These are phyloP conservation scores for Dendryphion nanum DNA, from an alignment of 2,329 filamentous ascomycete species.

Conservation along the genomic window DNA sequence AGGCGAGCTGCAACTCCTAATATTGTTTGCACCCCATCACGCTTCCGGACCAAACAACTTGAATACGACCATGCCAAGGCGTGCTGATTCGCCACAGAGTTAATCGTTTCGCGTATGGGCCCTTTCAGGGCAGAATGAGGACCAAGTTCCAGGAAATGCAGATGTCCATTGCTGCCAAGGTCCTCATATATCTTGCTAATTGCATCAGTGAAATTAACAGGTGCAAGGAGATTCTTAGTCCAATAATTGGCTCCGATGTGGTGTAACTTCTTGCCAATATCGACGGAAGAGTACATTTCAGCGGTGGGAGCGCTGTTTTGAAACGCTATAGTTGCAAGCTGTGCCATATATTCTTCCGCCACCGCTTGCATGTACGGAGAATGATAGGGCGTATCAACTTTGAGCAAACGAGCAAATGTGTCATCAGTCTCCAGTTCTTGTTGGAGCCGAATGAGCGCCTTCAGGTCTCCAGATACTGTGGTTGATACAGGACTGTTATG, in stretches of 20 bases:
- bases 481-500: conserved; percentile 1
- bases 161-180: background rate
- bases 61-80: no score
- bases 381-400: conserved; percentile 43
- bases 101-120: conserved; percentile 10
- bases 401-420: background rate
- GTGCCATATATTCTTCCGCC: conserved; percentile 13
- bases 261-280: no score
- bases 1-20: background rate
- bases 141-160: conserved; percentile 23
- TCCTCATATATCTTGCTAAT: background rate
- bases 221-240: background rate
- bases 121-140: conserved; percentile 36
- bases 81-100: background rate
- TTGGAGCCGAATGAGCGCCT: background rate
- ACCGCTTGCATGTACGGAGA: conserved; percentile 39
- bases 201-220: background rate
- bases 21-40: background rate
- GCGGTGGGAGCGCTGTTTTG: background rate
- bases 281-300: background rate
- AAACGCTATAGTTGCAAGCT: no score
- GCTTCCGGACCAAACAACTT: background rate
- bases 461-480: conserved; percentile 2
- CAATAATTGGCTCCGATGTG: conserved; percentile 2
- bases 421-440: background rate